These are phyloP conservation scores for Paramyrothecium roridum DNA, from an alignment of 2,329 filamentous ascomycete genomes.

Conservation along the genomic window DNA sequence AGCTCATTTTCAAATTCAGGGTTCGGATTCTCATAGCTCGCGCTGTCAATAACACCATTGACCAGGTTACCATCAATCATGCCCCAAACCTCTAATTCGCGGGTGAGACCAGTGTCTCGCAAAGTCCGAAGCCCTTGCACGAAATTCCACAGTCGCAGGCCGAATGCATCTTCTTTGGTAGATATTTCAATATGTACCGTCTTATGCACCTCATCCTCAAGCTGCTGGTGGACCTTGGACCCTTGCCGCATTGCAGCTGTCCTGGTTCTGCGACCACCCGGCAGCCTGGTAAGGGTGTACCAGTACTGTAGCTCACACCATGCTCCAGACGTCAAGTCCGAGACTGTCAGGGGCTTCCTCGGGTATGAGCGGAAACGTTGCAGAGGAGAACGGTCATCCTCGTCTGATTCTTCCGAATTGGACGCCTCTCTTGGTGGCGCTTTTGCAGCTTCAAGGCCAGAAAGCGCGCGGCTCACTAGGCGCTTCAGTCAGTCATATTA, in stretches of 20 bases:
- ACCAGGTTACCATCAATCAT: constrained; percentile 77
- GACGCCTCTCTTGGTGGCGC: constrained; percentile 7
- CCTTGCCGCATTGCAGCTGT: constrained; percentile 85
- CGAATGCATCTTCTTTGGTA: constrained; percentile 79
- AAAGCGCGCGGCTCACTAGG: constrained; percentile 53
- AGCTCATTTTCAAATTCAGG: constrained; percentile 63
- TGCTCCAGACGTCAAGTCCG: constrained; percentile 81
- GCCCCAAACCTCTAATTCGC: constrained; percentile 84
- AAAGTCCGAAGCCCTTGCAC: constrained; percentile 79
- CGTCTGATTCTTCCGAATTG: background rate
- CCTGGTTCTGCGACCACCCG: constrained; percentile 67
- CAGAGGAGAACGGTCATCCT: constrained; percentile 55
- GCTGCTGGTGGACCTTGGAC: constrained; percentile 71
- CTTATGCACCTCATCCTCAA: constrained; percentile 83
- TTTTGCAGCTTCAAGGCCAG: constrained; percentile 11
- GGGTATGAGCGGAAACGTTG: constrained; percentile 76
- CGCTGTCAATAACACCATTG: constrained; percentile 84
- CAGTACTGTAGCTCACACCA: constrained; percentile 97
- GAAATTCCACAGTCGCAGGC: constrained; percentile 83
- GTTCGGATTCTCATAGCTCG: constrained; percentile 76
- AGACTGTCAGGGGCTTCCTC: constrained; percentile 78
- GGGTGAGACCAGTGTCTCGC: constrained; percentile 66
- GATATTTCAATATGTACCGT: constrained; percentile 69
- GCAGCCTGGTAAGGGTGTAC: constrained; percentile 74
- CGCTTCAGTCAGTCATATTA: constrained; percentile 64